A percentile compares a stretch with the other conserved stretches of the same genome.
These are phyloP conservation scores for Phytopythium oedochilum DNA, from an alignment of 352 stramenopile genomes.

Conservation along the genomic window DNA sequence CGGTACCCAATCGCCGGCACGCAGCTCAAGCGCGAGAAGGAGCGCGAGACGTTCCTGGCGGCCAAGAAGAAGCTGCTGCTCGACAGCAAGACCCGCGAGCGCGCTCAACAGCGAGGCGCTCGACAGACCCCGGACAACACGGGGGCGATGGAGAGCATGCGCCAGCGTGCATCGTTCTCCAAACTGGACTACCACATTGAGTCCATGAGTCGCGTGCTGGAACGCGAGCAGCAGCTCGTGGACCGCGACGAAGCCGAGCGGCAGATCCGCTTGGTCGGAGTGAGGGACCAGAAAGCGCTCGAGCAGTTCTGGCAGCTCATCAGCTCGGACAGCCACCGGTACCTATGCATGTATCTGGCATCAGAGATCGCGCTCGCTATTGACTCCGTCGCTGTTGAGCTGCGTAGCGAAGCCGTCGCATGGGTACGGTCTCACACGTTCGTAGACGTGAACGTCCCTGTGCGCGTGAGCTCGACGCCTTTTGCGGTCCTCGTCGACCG, in stretches of 20 bases:
- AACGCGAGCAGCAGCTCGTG: slow-evolving; percentile 25
- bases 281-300: slow-evolving; percentile 35
- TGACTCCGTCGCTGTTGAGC: neutral
- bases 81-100: slow-evolving; percentile 11
- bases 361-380: neutral
- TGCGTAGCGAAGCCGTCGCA: slow-evolving; percentile 44
- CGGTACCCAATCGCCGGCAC: slow-evolving; percentile 66
- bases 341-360: neutral
- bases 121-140: neutral
- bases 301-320: slow-evolving; percentile 63
- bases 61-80: slow-evolving; percentile 74
- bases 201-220: slow-evolving; percentile 28
- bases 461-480: slow-evolving; percentile 9
- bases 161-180: slow-evolving; percentile 14
- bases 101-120: neutral
- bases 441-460: slow-evolving; percentile 59
- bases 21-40: slow-evolving; percentile 63
- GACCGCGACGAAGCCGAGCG: slow-evolving; percentile 19
- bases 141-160: neutral
- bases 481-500: slow-evolving; percentile 13
- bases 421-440: slow-evolving; percentile 65
- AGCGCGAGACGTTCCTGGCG: slow-evolving; percentile 44
- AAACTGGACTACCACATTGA: slow-evolving; percentile 53
- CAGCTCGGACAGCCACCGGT: slow-evolving; percentile 26
- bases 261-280: slow-evolving; percentile 24